Base-by-base conservation (phyloP, 805 yeast genomes). In the Cyberlindnera samutprakarnensis region DNA sequence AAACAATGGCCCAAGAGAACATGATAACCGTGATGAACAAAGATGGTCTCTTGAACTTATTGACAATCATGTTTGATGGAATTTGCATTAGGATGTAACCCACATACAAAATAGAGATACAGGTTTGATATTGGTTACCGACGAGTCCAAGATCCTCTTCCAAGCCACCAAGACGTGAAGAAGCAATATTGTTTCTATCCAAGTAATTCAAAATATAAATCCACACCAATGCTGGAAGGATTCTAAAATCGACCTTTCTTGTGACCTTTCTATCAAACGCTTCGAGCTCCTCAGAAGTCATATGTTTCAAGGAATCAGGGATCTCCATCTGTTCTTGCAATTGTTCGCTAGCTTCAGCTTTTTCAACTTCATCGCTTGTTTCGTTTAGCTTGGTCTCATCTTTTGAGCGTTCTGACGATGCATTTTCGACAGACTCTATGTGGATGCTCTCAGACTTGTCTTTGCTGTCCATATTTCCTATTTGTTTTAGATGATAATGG, bases 51-150 rank as follows among this genome's bases (percentile, higher is more conserved):
- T 71, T 74, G 7, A 64, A 45, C 27, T 58, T 49, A 41, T 62
- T 66, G 31, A 68, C 44, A 9, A 70, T 43, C 46, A 59, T 51
- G 31, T 64, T 64, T 1, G 72, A 59, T 8, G 77, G 77, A 18
- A 70, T 57, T 37, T 66, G 72, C 22, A 73, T 74, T 23, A 72
- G 41, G 28, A 69, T 62, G 35, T 71, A 71, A 13, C 77, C 77
- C 14, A 66, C 66, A 31, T 39, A 70, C 64, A 49, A 62, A 27
- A 72, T 61, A n/a, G 75, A 64, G 35, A 72, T 66, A 49, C 66
- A 61, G 7, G 70, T 68, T 44, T 72, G 70, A 38, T 66, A 69
- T 42, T 68, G 63, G 25, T 47, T 48, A 7, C 71, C 71, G 4
- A 47, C 39, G 25, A 69, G 52, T 1, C 57, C 56, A 30, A 69